Percentiles rank a stretch among this genome's conserved stretches.
Evolutionary conservation across 2,329 filamentous ascomycete genomes (phyloP).

Genomic region (Cryphonectria naterciae): DNA sequence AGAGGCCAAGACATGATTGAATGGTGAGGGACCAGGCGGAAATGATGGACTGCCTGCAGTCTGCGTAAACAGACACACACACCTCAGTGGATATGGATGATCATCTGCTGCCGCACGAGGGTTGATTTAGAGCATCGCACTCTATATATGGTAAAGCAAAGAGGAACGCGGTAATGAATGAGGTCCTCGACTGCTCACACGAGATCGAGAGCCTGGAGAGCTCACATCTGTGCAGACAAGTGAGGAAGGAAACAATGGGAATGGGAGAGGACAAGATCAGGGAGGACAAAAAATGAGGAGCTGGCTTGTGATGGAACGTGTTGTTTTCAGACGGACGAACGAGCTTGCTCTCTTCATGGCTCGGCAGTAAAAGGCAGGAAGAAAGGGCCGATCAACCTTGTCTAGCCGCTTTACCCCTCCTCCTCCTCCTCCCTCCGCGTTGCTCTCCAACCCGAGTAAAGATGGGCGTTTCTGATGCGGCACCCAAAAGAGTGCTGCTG

Average conservation of each 20-base stretch:
- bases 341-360: neutral
- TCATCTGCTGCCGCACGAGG: slow-evolving; percentile 20
- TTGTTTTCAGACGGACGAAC: neutral
- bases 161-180: neutral
- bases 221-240: slow-evolving; percentile 14
- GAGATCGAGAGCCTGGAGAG: slow-evolving; percentile 7
- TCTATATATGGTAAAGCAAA: neutral
- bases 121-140: neutral
- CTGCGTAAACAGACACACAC: slow-evolving; percentile 20
- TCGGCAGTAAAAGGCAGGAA: slow-evolving; percentile 24
- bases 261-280: slow-evolving; percentile 2
- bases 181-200: neutral
- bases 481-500: neutral
- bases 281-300: neutral
- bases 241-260: neutral
- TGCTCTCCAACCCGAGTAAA: neutral
- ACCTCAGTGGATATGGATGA: slow-evolving; percentile 11
- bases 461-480: slow-evolving; percentile 11
- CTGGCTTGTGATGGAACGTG: slow-evolving; percentile 18
- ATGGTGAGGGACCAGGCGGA: slow-evolving; percentile 17
- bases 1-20: slow-evolving; percentile 30
- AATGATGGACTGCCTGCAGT: slow-evolving; percentile 19
- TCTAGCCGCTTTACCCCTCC: slow-evolving; percentile 3
- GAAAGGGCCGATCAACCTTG: slow-evolving; percentile 24
- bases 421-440: neutral